Conservation (phyloP, 495 filamentous ascomycete species). For the Podospora conica region DNA sequence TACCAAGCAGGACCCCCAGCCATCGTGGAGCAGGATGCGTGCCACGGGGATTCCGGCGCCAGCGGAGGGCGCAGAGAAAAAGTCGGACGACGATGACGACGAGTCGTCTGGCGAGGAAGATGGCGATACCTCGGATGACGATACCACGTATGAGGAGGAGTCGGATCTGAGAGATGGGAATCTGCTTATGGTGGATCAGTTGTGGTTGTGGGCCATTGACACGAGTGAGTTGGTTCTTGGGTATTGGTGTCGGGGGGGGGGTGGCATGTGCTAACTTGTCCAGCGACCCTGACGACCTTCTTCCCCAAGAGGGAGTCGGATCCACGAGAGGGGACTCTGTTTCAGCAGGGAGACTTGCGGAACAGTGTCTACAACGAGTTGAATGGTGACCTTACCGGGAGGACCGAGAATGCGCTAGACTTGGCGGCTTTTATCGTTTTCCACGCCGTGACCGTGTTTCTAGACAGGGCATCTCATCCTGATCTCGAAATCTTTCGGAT, state of each 20-base stretch:
- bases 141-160: constrained; percentile 28
- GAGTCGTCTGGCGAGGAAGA: not conserved
- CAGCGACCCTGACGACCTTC: constrained; percentile 51
- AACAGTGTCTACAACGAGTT: constrained; percentile 63
- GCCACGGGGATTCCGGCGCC: not conserved
- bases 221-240: constrained; percentile 33
- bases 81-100: not conserved
- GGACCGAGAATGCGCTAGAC: constrained; percentile 57
- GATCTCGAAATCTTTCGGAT: constrained; percentile 61
- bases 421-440: constrained; percentile 56
- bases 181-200: constrained; percentile 63
- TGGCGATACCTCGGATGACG: constrained; percentile 12
- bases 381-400: constrained; percentile 59
- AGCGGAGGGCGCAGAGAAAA: not conserved
- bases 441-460: constrained; percentile 57
- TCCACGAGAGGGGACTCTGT: constrained; percentile 48
- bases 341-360: constrained; percentile 56
- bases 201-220: constrained; percentile 64
- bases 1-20: constrained; percentile 38
- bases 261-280: not conserved
- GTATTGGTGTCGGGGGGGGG: not conserved
- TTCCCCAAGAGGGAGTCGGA: constrained; percentile 48
- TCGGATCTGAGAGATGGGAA: constrained; percentile 50
- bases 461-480: constrained; percentile 52
- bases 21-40: not conserved